Percentiles rank a stretch among this genome's conserved stretches.
These are phyloP conservation scores for Limonium bicolor DNA, from an alignment of 148 eudicot genomes.

Conservation along the genomic window DNA sequence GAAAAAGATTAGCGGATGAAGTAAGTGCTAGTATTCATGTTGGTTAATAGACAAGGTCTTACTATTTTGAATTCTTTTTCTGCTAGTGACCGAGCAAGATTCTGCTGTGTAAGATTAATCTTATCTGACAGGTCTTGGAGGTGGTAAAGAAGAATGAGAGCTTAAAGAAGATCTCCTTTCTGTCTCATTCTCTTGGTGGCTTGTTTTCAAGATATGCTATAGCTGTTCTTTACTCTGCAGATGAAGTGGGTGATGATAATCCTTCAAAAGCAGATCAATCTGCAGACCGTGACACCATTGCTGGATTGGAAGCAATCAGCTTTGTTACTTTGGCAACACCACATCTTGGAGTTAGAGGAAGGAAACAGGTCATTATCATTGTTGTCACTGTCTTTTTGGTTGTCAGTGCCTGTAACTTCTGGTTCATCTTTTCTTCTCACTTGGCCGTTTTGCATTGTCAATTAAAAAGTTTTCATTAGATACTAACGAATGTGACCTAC, in stretches of 20 bases:
- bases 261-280: slow-evolving; percentile 14
- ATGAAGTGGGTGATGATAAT: slow-evolving; percentile 11
- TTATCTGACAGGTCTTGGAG: slow-evolving; percentile 55
- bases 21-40: slow-evolving; percentile 22
- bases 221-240: slow-evolving; percentile 45
- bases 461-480: too few species aligned
- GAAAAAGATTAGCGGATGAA: slow-evolving; percentile 87
- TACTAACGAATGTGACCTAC: too few species aligned
- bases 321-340: slow-evolving; percentile 94
- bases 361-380: slow-evolving; percentile 49
- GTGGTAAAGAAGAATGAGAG: slow-evolving; percentile 54
- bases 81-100: too few species aligned
- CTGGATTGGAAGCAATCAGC: slow-evolving; percentile 77
- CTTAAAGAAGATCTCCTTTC: slow-evolving; percentile 72
- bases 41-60: not conserved
- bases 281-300: slow-evolving; percentile 34
- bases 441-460: too few species aligned
- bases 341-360: slow-evolving; percentile 97
- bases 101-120: too few species aligned
- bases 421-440: too few species aligned
- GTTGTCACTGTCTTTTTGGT: too few species aligned
- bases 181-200: slow-evolving; percentile 98
- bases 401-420: too few species aligned
- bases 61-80: too few species aligned
- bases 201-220: slow-evolving; percentile 85